These are phyloP conservation scores for Plasmodium knowlesi DNA, from an alignment of 169 alveolate genomes.

Conservation along the genomic window DNA sequence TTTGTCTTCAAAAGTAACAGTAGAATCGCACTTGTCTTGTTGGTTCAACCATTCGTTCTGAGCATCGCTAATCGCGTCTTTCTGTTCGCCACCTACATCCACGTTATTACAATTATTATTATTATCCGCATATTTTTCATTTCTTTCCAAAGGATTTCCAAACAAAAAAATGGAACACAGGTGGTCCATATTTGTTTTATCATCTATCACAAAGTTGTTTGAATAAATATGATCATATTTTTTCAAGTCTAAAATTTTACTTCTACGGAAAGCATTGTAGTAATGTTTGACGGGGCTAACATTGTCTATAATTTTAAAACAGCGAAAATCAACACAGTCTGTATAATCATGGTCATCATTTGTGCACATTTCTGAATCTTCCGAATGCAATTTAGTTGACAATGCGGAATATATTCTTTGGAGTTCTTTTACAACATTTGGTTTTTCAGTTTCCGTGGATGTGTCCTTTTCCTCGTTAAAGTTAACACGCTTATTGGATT, in stretches of 20 bases:
- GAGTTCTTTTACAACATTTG: conserved; percentile 42
- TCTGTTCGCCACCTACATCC: conserved; percentile 4
- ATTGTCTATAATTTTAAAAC: conserved; percentile 67
- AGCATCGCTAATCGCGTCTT: background rate
- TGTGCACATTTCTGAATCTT: conserved; percentile 27
- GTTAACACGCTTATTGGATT: background rate
- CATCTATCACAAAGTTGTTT: conserved; percentile 42
- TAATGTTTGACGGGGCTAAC: conserved; percentile 58
- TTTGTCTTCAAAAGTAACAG: conserved; percentile 3
- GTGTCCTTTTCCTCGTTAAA: background rate
- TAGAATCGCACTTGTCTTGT: background rate
- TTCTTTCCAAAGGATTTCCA: conserved; percentile 76
- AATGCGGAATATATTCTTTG: conserved; percentile 42
- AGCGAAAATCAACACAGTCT: conserved; percentile 58
- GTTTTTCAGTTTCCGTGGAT: conserved; percentile 44
- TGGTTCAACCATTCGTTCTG: background rate
- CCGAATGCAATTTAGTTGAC: conserved; percentile 62
- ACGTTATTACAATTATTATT: background rate
- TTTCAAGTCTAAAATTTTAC: conserved; percentile 52
- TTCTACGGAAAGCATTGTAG: conserved; percentile 47
- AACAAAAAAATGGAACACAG: conserved; percentile 59
- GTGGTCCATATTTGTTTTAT: conserved; percentile 70
- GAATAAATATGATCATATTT: conserved; percentile 68
- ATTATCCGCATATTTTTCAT: conserved; percentile 33
- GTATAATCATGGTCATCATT: conserved; percentile 36